phyloP scores from a whole-genome alignment of 1,139 yeast species.

The Pichiaceae sp. region DNA sequence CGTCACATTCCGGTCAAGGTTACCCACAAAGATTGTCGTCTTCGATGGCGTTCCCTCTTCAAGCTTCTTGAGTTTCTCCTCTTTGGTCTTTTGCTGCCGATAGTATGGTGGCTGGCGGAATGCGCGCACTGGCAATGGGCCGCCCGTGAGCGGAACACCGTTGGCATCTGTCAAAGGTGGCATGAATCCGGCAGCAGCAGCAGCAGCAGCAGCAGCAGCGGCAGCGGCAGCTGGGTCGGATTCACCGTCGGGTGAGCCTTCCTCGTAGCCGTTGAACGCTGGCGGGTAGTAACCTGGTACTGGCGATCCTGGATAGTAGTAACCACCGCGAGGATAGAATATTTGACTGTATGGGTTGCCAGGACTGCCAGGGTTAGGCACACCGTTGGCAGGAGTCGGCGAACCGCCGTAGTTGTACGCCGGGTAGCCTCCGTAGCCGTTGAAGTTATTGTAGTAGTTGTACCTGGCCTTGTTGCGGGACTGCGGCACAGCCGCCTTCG shows the following conservation, averaged over 20 bases:
- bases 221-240: background rate
- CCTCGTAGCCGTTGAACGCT: background rate
- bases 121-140: background rate
- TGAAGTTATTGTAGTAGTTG: background rate
- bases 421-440: background rate
- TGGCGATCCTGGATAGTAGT: background rate
- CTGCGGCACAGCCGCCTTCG: slow-evolving; percentile 44
- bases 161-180: background rate
- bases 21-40: slow-evolving; percentile 51
- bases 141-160: background rate
- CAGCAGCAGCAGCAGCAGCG: slow-evolving; percentile 5
- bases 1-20: slow-evolving; percentile 42
- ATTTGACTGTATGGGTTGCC: background rate
- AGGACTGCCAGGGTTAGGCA: background rate
- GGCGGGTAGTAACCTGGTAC: background rate
- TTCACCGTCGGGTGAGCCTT: background rate
- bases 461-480: slow-evolving; percentile 8
- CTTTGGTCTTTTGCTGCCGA: slow-evolving; percentile 12
- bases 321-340: slow-evolving; percentile 1
- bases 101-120: slow-evolving; percentile 3
- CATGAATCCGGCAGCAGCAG: slow-evolving; percentile 1
- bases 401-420: slow-evolving; percentile 2
- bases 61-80: slow-evolving; percentile 22
- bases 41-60: slow-evolving; percentile 48
- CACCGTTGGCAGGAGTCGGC: background rate